Evolutionary conservation across 148 eudicot species (phyloP).

Genomic region (Amaranthus cruentus): DNA sequence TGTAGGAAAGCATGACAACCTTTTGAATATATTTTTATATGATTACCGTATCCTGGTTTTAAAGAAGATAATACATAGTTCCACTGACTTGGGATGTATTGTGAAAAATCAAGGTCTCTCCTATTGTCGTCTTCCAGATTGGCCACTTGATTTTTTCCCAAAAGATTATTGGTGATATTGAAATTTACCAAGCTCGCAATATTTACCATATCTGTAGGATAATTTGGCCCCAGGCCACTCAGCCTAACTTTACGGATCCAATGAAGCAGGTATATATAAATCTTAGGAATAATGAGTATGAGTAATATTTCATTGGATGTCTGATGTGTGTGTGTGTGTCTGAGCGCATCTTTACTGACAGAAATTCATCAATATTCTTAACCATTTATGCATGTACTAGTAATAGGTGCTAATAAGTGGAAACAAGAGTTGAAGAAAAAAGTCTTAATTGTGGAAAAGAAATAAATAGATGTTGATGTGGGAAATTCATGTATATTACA

Average conservation of each 20-base stretch:
- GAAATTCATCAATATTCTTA: neutral
- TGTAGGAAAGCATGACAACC: neutral
- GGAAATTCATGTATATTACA: no score
- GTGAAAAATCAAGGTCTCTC: neutral
- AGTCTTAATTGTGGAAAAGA: no score
- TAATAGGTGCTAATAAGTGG: neutral
- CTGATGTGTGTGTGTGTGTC: neutral
- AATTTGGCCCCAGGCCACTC: neutral
- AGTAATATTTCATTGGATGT: neutral
- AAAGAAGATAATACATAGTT: neutral
- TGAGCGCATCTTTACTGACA: neutral
- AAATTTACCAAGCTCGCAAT: neutral
- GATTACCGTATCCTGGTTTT: neutral
- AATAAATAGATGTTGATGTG: no score
- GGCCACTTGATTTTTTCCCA: neutral
- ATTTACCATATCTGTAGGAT: neutral
- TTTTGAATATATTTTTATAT: neutral
- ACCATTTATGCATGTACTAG: neutral
- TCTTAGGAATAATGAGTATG: neutral
- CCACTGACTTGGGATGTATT: neutral
- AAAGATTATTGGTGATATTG: neutral
- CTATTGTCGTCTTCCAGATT: neutral
- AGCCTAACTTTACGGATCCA: neutral
- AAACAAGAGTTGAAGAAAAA: neutral
- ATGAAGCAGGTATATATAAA: neutral